Evolutionary conservation across 371 early-diverging fungal genomes (phyloP).

Genomic region (Mortierella sp.): DNA sequence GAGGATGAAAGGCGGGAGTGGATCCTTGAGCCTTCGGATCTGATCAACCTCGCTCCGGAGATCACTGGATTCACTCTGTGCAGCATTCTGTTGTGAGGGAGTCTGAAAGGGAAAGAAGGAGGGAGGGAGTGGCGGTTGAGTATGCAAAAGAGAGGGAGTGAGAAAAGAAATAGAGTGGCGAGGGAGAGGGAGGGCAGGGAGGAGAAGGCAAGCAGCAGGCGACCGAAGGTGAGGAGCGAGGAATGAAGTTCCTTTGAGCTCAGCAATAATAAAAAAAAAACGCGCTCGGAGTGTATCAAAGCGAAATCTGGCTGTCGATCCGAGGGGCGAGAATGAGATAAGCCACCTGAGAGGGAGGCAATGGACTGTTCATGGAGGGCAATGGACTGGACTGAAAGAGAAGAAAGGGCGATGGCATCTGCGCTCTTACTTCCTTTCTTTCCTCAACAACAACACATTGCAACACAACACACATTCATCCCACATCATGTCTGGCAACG

Average conservation of each 20-base stretch:
- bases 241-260: not conserved
- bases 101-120: not conserved
- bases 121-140: not conserved
- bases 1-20: conserved; percentile 33
- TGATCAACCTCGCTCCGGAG: conserved; percentile 50
- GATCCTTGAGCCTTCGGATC: conserved; percentile 34
- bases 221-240: not conserved
- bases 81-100: conserved; percentile 10
- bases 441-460: not conserved
- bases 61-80: conserved; percentile 29
- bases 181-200: not conserved
- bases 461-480: not conserved
- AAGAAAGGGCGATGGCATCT: not conserved
- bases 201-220: not conserved
- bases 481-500: conserved; percentile 37
- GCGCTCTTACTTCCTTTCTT: not conserved
- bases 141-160: not conserved
- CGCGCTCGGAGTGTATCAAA: not conserved
- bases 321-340: not conserved
- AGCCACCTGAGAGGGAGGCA: not conserved
- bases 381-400: not conserved
- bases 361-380: not conserved
- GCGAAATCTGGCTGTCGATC: not conserved
- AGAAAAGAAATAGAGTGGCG: not conserved
- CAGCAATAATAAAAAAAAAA: not conserved